Base-by-base conservation (phyloP, 164 flowering plant species). In the Kingdonia uniflora region DNA sequence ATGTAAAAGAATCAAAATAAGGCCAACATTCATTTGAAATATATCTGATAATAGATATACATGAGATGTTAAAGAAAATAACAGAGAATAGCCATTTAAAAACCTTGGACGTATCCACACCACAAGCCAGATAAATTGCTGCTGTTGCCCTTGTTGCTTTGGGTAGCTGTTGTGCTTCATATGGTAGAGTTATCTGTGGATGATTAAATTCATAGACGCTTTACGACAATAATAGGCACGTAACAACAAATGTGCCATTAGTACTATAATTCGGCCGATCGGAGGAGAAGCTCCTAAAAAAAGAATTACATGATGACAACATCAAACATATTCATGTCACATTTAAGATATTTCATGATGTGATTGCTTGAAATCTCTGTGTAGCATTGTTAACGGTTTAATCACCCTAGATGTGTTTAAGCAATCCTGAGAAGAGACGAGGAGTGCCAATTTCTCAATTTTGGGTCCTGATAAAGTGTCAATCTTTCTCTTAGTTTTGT, bases 71-170 rank as follows among this genome's bases (percentile, higher is more conserved):
- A 44, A 44, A 7, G 5, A 44, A 16, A 11, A 44, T 16, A 19
- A 44, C 19, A 29, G 35, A 8, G 6, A 37, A 48, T n/a, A 11
- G 61, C 23, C 15, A 1, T 24, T n/a, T n/a, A n/a, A n/a, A 65
- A 50, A 87, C 95, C 95, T 92, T 92, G 55, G 95, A 73, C 40
- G 78, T 64, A 70, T 92, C 92, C 20, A 88, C 80, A 17, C 99
- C 99, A 71, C 97, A 92, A 42, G 97, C 97, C 65, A 92, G 68
- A 75, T 86, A 92, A 57, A 88, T 68, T 38, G 99, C 99, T 35
- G 96, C 91, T 26, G 99, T 92, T 45, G 73, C 77, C 71, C 80
- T 86, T 42, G 99, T 88, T 51, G 91, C 80, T 71, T 63, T 78
- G 7, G 81, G 65, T 55, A 92, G 63, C 65, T 81, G 73, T 45